Evolutionary conservation across 2,329 filamentous ascomycete genomes (phyloP), one percentile per base, ranked within the genome.

Genomic region (Herpotrichia juniperi): DNA sequence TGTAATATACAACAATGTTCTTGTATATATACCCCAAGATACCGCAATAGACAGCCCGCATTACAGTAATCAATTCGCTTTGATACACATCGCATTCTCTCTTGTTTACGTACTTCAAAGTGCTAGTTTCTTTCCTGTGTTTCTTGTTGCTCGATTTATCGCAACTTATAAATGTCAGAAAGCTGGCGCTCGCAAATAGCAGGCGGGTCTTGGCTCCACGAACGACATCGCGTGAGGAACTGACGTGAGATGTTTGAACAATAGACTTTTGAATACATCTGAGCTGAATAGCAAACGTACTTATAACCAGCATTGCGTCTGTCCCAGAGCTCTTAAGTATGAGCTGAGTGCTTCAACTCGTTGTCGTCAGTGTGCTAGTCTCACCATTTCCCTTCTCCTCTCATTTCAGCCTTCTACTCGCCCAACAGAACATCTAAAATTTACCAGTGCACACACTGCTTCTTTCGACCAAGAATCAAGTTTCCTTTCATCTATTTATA

Each of bases 1-100:
- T 28, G 24, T 28, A 42, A 42, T 17, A 42, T 42, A 25, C 9
- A 28, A 10, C 16, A 17, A 8, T 42, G 22, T 22, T 42, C 24
- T 44, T 42, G 42, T 37, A 44, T 53, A 46, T 58, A 51, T 30
- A 14, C 25, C 21, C 17, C 11, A 19, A 37, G 34, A 37, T 37
- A 19, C 34, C 17, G 17, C 34, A 14, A 14, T 21, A 14, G 17
- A 37, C 11, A 37, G 16, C 34, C n/a, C 9, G 17, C 34, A 37
- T 17, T 37, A 37, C n/a, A 10, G 14, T 7, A 17, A 37, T 19
- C n/a, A 14, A 19, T 37, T 11, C n/a, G 8, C 12, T 21, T 37
- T 14, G 21, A 17, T 17, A 17, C 21, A 34, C 14, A 5, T 10
- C 31, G 11, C 11, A 34, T 5, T 34, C 16, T 14, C 31, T 14